A percentile compares a stretch with the other conserved stretches of the same genome.
These are phyloP conservation scores for Alternaria sp. DNA, from an alignment of 2,329 filamentous ascomycete genomes.

Conservation along the genomic window DNA sequence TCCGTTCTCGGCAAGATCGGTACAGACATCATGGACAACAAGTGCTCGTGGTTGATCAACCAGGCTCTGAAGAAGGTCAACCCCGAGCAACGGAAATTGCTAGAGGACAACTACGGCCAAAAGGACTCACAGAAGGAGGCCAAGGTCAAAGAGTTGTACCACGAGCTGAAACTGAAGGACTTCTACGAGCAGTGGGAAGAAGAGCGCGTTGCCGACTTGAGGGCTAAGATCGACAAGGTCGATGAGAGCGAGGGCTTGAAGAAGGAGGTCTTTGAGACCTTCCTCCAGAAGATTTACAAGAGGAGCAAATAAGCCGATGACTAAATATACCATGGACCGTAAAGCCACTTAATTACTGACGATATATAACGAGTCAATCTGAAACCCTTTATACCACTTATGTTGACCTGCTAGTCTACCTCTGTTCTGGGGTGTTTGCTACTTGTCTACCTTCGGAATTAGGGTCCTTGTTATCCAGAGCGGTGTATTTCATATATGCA, in stretches of 20 bases:
- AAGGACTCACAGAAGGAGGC: constrained; percentile 87
- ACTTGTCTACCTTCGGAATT: not conserved
- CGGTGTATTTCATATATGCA: not conserved
- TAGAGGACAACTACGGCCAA: constrained; percentile 92
- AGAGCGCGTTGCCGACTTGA: constrained; percentile 80
- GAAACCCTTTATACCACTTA: not conserved
- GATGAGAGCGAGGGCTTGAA: constrained; percentile 91
- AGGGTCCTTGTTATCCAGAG: not conserved
- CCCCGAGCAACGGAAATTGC: constrained; percentile 83
- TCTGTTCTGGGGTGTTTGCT: not conserved
- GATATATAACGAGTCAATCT: not conserved
- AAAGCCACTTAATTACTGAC: not conserved
- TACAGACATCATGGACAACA: constrained; percentile 99
- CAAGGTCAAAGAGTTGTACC: constrained; percentile 85
- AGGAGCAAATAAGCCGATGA: constrained; percentile 76
- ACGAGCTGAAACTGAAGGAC: constrained; percentile 83
- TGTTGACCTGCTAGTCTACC: not conserved
- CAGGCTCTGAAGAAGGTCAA: constrained; percentile 83
- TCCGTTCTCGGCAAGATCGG: constrained; percentile 97
- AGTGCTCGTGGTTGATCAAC: constrained; percentile 99
- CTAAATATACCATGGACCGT: not conserved
- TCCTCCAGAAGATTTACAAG: constrained; percentile 98
- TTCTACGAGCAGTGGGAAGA: constrained; percentile 91
- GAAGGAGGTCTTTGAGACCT: constrained; percentile 87
- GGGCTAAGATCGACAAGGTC: constrained; percentile 75